Base-by-base conservation (phyloP, 352 stramenopile genomes). In the Pelagophyceae sp. region DNA sequence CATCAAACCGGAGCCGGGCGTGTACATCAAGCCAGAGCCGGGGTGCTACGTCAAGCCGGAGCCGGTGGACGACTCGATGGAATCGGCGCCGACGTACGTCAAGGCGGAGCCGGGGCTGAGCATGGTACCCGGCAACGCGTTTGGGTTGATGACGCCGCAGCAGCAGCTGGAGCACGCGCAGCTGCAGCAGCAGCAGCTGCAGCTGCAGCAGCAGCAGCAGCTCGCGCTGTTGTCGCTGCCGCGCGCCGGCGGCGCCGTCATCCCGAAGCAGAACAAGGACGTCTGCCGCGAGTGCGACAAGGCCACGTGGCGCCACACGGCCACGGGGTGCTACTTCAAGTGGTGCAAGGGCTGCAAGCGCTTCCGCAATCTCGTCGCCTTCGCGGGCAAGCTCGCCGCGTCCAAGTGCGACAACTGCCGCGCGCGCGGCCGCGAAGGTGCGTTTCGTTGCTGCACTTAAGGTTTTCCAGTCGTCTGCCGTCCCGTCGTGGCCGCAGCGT, bases 301-400 rank as follows among this genome's bases (percentile, higher is more conserved):
- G 64, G 64, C 64, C 32, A 72, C 64, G 15, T 72, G 64, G 64
- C 11, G 23, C 29, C 64, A 72, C 64, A 50, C 64, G 31, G 31
- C 64, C 6, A 72, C 64, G 64, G 35, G 38, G 35, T 54, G 67
- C 67, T 74, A 74, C 67, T 74, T 74, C 67, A 74, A 74, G 67
- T 74, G 67, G 67, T 74, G 67, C 67, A 74, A 74, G 67, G 67
- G 67, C 67, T 74, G 67, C 67, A 74, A 74, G 67, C 67, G 67
- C 20, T 74, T 74, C 38, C 67, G 67, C 1, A 74, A 74, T n/a
- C 38, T 74, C 33, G 35, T n/a, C 33, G 61, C 29, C 5, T 71
- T 71, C 33, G 61, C 61, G 3, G 61, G 61, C 29, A 71, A 71
- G 33, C 33, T 71, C 29, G 61, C 61, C 3, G 61, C 61, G 29